A percentile compares a stretch with the other conserved stretches of the same genome.
Evolutionary conservation across 371 early-diverging fungal genomes (phyloP).

Genomic region (Rhizopus delemar): DNA sequence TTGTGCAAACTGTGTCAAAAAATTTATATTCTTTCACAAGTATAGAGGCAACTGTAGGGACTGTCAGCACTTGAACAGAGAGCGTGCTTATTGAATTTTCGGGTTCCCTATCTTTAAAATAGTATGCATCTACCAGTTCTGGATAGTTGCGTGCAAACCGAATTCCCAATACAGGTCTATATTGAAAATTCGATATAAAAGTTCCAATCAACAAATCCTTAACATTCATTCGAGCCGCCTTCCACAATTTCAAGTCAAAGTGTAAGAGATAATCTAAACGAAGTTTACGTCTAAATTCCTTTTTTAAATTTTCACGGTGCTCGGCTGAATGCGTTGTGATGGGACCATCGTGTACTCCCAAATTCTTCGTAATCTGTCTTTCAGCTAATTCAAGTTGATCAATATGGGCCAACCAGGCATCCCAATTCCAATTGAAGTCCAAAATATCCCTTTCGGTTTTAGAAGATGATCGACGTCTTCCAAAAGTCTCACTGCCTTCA

Average conservation of each 20-base stretch:
- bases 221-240: slow-evolving; percentile 74
- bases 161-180: slow-evolving; percentile 65
- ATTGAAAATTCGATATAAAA: slow-evolving; percentile 75
- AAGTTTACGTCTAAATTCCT: slow-evolving; percentile 50
- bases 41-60: slow-evolving; percentile 84
- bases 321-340: background rate
- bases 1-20: slow-evolving; percentile 67
- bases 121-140: slow-evolving; percentile 71
- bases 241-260: slow-evolving; percentile 89
- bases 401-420: slow-evolving; percentile 34
- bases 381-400: slow-evolving; percentile 37
- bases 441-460: slow-evolving; percentile 32
- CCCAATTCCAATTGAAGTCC: slow-evolving; percentile 38
- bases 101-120: slow-evolving; percentile 84
- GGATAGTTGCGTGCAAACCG: slow-evolving; percentile 84
- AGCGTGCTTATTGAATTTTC: slow-evolving; percentile 85
- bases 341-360: slow-evolving; percentile 16
- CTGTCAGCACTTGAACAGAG: slow-evolving; percentile 93
- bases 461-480: slow-evolving; percentile 23
- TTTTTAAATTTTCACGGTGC: slow-evolving; percentile 22
- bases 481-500: background rate
- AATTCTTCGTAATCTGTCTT: slow-evolving; percentile 20
- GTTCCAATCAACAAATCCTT: slow-evolving; percentile 87
- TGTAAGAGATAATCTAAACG: slow-evolving; percentile 82
- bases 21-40: slow-evolving; percentile 80